Evolutionary conservation across 2,329 filamentous ascomycete species (phyloP), one percentile per base, ranked within the genome.

Genomic region (Paecilomyces formosus): DNA sequence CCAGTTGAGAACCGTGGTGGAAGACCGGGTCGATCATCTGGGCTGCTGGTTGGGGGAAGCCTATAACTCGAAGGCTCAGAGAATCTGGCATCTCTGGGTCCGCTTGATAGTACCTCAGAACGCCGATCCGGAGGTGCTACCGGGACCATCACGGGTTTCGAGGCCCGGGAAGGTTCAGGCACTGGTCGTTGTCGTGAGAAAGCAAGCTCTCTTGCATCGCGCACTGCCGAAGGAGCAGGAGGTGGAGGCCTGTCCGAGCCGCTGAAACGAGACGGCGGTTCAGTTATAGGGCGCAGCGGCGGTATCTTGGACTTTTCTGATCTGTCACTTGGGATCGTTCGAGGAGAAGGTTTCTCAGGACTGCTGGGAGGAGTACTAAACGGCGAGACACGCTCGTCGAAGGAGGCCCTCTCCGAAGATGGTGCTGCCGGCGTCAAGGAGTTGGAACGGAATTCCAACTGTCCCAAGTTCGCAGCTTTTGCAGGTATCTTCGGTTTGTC

Each of bases 281-380:
- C 71, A 1, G 67, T 65, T 4, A 58, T 62, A 30, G 66, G 64
- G 4, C 65, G 66, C 51, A 62, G 49, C 39, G 63, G 69, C 22
- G 61, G 39, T 45, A 45, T 45, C 39, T 45, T 45, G 39, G 18
- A 45, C 39, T 18, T 45, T 33, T 35, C 51, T 22, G 50, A 53
- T 13, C 13, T 58, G 21, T 51, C 63, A 64, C 18, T 57, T 58
- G 21, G 61, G 51, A n/a, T 63, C 58, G 60, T 63, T 50, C 68
- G 69, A 5, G 68, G 76, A n/a, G 81, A 78, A 0, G 78, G 70
- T 57, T 82, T 87, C 58, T 83, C 85, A 3, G 84, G 83, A 68
- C 88, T 93, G 64, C 85, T 87, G 0, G 92, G 91, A 18, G 92
- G 92, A 35, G 91, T 96, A 67, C 81, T 92, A 69, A 97, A 96